Conservation (phyloP, 345 rosid genomes). For the Populus euphratica region DNA sequence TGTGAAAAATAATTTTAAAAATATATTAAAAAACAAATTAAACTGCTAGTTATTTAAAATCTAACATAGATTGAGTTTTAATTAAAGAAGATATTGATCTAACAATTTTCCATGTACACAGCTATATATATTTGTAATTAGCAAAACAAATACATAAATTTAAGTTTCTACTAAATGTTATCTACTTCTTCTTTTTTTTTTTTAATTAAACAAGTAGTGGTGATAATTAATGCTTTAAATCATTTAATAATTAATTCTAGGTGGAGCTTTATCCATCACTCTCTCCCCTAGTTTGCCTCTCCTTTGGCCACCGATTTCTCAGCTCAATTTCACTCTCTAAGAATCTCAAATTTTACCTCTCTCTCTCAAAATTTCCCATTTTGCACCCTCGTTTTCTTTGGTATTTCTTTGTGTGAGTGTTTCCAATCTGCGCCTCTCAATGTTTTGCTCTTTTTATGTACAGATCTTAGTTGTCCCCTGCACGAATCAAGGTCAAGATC, state of each 20-base stretch:
- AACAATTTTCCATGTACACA: no score
- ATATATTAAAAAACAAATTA: no score
- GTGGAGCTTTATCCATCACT: constrained; percentile 32
- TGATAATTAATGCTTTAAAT: background rate
- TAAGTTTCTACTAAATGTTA: background rate
- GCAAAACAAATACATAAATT: background rate
- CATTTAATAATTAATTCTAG: background rate
- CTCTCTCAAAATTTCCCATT: constrained; percentile 7
- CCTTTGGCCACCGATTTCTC: constrained; percentile 31
- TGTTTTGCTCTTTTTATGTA: constrained; percentile 38
- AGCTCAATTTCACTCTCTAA: background rate
- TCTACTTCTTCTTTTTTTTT: background rate
- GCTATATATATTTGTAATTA: background rate
- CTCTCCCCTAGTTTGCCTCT: constrained; percentile 38
- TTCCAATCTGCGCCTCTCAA: constrained; percentile 20
- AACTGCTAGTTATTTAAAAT: no score
- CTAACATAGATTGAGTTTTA: no score
- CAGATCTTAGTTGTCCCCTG: constrained; percentile 34
- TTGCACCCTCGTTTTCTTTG: background rate
- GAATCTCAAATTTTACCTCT: background rate
- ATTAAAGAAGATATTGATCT: no score
- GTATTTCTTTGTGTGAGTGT: background rate
- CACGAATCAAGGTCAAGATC: constrained; percentile 31
- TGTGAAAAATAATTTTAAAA: no score
- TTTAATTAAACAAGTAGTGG: background rate